phyloP scores from a whole-genome alignment of 495 filamentous ascomycete genomes.

The Monascus purpureus region DNA sequence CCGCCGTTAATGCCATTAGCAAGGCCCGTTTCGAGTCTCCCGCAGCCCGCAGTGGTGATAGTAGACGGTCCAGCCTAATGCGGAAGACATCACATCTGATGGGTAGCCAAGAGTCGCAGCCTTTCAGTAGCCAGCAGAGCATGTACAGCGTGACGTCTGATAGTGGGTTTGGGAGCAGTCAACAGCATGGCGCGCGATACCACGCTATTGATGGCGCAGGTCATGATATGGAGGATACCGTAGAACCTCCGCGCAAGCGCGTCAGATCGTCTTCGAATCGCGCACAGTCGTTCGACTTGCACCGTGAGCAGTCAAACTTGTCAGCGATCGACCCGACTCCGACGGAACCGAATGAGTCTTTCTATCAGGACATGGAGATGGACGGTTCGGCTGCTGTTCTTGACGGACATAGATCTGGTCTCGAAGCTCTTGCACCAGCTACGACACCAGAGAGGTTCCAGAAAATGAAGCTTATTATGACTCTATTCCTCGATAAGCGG shows the following conservation, averaged over 20 bases:
- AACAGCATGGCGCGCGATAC: conserved; percentile 24
- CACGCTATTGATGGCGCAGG: conserved; percentile 32
- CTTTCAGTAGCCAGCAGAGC: conserved; percentile 51
- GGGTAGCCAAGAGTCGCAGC: conserved; percentile 48
- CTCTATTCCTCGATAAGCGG: conserved; percentile 66
- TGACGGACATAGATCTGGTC: conserved; percentile 40
- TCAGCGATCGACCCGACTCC: conserved; percentile 47
- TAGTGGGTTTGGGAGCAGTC: conserved; percentile 43
- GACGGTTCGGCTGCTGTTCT: conserved; percentile 35
- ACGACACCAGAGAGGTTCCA: conserved; percentile 50
- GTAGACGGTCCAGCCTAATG: conserved; percentile 32
- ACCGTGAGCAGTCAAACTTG: conserved; percentile 24
- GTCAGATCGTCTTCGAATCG: conserved; percentile 41
- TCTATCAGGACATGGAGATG: conserved; percentile 53
- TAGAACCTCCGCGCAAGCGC: conserved; percentile 80
- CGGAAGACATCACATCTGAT: conserved; percentile 46
- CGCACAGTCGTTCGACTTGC: conserved; percentile 23
- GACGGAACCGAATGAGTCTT: conserved; percentile 78
- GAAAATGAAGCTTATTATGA: conserved; percentile 68
- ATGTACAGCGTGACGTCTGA: conserved; percentile 49
- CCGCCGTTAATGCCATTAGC: conserved; percentile 86
- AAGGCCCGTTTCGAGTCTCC: conserved; percentile 90
- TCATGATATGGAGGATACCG: conserved; percentile 39
- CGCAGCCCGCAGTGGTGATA: conserved; percentile 41
- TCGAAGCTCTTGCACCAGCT: conserved; percentile 58